phyloP scores from a whole-genome alignment of 345 rosid genomes.

The Bruguiera sexangula region DNA sequence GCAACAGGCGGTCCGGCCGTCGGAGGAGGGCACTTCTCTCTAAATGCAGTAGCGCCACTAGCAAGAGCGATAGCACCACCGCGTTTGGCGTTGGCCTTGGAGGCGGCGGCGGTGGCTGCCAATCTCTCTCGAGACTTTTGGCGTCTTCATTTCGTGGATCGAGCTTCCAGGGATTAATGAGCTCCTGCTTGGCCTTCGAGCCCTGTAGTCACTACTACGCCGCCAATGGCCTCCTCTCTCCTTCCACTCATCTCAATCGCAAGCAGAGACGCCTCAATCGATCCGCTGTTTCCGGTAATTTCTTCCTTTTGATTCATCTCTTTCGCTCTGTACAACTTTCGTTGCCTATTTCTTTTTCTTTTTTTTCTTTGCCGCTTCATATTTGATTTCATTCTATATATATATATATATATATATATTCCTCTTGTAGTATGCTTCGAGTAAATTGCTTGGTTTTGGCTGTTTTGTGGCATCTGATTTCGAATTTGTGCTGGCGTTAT shows the following conservation, averaged over 20 bases:
- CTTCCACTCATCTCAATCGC: constrained; percentile 23
- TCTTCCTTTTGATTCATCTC: background rate
- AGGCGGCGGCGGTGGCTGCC: constrained; percentile 1
- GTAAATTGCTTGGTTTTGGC: no score
- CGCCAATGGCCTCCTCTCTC: constrained; percentile 47
- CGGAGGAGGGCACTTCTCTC: constrained; percentile 35
- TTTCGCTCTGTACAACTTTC: background rate
- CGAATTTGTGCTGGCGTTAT: background rate
- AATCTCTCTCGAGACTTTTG: constrained; percentile 12
- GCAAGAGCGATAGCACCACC: background rate
- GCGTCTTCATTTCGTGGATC: constrained; percentile 42
- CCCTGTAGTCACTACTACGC: constrained; percentile 54
- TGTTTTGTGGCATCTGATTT: background rate
- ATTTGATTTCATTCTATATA: background rate
- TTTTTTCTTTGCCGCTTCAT: background rate
- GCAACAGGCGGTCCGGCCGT: constrained; percentile 15
- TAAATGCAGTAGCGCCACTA: constrained; percentile 20
- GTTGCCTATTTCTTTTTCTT: background rate
- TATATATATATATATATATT: background rate
- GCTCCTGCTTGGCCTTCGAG: constrained; percentile 62
- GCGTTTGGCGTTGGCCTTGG: background rate
- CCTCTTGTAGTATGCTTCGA: background rate
- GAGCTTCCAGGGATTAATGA: constrained; percentile 44
- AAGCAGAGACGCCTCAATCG: constrained; percentile 15
- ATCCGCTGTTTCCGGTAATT: constrained; percentile 20